Base-by-base conservation (phyloP, 192 early-diverging fungal species). In the Lobosporangium transversale region DNA sequence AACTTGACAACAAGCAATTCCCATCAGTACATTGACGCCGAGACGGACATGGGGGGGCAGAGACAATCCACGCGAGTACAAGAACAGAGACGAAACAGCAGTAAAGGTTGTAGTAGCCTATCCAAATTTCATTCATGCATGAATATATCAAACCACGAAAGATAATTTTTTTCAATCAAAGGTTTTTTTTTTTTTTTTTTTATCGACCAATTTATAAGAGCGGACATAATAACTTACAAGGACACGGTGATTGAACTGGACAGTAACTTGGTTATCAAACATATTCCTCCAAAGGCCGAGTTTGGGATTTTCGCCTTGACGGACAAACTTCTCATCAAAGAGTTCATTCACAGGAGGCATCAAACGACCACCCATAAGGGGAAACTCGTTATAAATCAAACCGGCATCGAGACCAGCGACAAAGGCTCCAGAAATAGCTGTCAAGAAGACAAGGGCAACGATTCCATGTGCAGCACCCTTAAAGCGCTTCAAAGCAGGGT, bases 381-480 rank as follows among this genome's bases (percentile, higher is more conserved):
- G 97, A 75, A 94, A 99, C 84, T 96, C 95, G 83, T 99, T 96
- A 85, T 98, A 99, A 51, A 98, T 87, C 27, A 99, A 81, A 10
- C 97, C 97, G 33, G 97, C 97, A 73, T 99, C 97, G 26, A 99
- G 83, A 18, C 97, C 97, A 43, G 97, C 97, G 10, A 99, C 97
- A 78, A 97, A 91, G 24, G 92, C 97, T 53, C 96, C 95, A 4
- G 94, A 94, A 57, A 98, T 80, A 20, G 92, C 92, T 15, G 97
- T 97, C 20, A 94, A 62, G 55, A 96, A 91, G 31, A 96, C 86
- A 15, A 97, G 86, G 23, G 76, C 85, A 2, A 89, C 85, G n/a
- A 87, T 66, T 15, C 84, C 78, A 67, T 88, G 83, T 1, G 93
- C 86, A 40, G 83, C 83, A n/a, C 78, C 79, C 58, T 90, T 80